Base-by-base conservation (phyloP, 495 filamentous ascomycete genomes). In the Diplogelasinospora grovesii region DNA sequence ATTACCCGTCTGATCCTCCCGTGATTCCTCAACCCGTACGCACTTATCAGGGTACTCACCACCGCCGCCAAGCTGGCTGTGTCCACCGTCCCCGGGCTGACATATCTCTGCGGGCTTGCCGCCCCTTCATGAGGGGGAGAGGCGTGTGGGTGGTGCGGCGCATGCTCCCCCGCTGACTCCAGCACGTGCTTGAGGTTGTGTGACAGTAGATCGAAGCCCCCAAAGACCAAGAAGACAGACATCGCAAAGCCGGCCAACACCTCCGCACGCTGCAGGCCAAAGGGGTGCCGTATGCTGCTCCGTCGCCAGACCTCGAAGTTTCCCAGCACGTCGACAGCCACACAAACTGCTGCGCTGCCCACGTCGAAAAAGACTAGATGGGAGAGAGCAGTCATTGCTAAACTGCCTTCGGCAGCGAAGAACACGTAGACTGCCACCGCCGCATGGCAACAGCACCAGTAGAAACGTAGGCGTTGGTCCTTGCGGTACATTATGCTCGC, bases 221-320 rank as follows among this genome's bases (percentile, higher is more conserved):
- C 95, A 60, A 98, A 98, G 21, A 95, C 74, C 7, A 98, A 78
- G 31, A 95, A 82, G 11, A 98, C 81, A 41, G 86, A 89, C 83
- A 96, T 89, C 22, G 88, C 92, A 43, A 98, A 96, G n/a, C 92
- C 92, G 31, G 88, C 89, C 2, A 98, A 71, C 1, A 98, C 89
- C 55, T 98, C 92, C 30, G 86, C 84, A 28, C 92, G 78, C 58
- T 95, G 86, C 7, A 96, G 71, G 13, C 77, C 92, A 57, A 98
- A 98, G 4, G 92, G 93, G 63, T 97, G 89, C 3, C 86, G 81
- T 43, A 98, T 85, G 46, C 79, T 89, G 37, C 85, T 89, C 27
- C 92, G 77, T 43, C 86, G 89, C 93, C 93, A 97, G 3, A 96
- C 90, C 56, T 96, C 90, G 50, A 98, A 98, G 61, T 97, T 97